Evolutionary conservation across 1,284 basidiomycete genomes (phyloP).

Genomic region (Phenoliferia sp.): DNA sequence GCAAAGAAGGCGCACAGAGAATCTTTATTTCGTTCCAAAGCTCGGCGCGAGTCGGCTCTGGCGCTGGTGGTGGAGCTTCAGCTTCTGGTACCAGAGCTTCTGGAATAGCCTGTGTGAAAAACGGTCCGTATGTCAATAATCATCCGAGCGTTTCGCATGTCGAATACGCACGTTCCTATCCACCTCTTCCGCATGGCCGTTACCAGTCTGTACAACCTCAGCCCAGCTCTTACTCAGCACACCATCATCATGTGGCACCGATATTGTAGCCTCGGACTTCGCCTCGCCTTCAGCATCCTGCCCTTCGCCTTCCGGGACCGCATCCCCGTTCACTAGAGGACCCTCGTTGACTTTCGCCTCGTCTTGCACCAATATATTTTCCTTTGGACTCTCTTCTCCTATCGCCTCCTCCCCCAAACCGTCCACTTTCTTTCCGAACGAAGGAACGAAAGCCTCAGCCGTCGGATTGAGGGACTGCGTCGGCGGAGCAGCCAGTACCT

Average conservation of each 20-base stretch:
- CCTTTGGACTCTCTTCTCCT: too few species aligned
- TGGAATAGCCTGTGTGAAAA: too few species aligned
- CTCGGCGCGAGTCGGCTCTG: slow-evolving; percentile 53
- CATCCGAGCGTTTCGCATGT: too few species aligned
- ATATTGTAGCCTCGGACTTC: background rate
- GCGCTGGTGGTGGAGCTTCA: slow-evolving; percentile 1
- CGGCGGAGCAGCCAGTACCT: background rate
- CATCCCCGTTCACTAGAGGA: background rate
- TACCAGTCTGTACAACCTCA: slow-evolving; percentile 31
- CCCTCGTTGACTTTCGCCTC: too few species aligned
- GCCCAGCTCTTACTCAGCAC: slow-evolving; percentile 52
- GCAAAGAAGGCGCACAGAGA: slow-evolving; percentile 51
- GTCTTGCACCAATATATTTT: too few species aligned
- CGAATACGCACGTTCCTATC: too few species aligned
- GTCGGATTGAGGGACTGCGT: background rate
- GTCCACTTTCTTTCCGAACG: background rate
- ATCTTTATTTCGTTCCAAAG: slow-evolving; percentile 80
- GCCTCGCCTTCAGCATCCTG: background rate
- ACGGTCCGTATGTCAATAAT: too few species aligned
- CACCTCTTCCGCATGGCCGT: slow-evolving; percentile 13
- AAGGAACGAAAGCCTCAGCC: background rate
- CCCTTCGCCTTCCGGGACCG: background rate
- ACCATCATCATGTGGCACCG: background rate
- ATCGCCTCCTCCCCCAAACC: background rate
- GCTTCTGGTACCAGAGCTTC: too few species aligned